Conservation (phyloP, 2,329 filamentous ascomycete species). For the Aspergillus bombycis region DNA sequence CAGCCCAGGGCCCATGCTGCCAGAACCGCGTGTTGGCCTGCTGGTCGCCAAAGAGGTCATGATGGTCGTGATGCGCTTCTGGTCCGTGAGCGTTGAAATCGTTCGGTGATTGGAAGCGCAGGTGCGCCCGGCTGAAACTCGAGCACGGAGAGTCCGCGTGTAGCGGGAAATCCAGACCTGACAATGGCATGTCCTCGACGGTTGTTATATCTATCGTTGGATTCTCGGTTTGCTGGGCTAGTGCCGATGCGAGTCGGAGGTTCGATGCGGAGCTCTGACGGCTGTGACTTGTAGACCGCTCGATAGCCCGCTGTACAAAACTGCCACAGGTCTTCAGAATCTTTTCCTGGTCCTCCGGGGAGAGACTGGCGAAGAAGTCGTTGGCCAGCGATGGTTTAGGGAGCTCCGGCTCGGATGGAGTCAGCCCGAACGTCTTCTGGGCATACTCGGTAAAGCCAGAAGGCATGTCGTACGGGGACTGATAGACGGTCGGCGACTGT, state of each 20-base stretch:
- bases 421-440: slow-evolving; percentile 41
- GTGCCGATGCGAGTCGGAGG: slow-evolving; percentile 40
- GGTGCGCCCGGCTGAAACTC: slow-evolving; percentile 46
- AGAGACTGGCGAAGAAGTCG: slow-evolving; percentile 45
- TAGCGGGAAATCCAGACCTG: slow-evolving; percentile 41
- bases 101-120: slow-evolving; percentile 46
- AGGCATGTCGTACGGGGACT: slow-evolving; percentile 48
- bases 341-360: slow-evolving; percentile 45
- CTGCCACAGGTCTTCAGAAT: slow-evolving; percentile 47
- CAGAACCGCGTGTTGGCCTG: slow-evolving; percentile 50
- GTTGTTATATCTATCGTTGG: slow-evolving; percentile 48
- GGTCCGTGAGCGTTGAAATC: slow-evolving; percentile 43
- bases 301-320: slow-evolving; percentile 44
- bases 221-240: slow-evolving; percentile 45
- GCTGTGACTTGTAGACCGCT: slow-evolving; percentile 40
- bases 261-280: slow-evolving; percentile 43
- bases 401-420: slow-evolving; percentile 36
- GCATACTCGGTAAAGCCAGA: slow-evolving; percentile 48
- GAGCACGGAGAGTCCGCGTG: slow-evolving; percentile 48
- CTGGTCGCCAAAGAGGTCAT: slow-evolving; percentile 49
- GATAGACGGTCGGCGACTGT: slow-evolving; percentile 43
- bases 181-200: slow-evolving; percentile 41
- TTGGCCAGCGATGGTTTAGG: slow-evolving; percentile 46
- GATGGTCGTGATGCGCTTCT: slow-evolving; percentile 43
- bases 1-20: slow-evolving; percentile 47